These are phyloP conservation scores for Dalechampia spathulata DNA, from an alignment of 441 rosid genomes.

Conservation along the genomic window DNA sequence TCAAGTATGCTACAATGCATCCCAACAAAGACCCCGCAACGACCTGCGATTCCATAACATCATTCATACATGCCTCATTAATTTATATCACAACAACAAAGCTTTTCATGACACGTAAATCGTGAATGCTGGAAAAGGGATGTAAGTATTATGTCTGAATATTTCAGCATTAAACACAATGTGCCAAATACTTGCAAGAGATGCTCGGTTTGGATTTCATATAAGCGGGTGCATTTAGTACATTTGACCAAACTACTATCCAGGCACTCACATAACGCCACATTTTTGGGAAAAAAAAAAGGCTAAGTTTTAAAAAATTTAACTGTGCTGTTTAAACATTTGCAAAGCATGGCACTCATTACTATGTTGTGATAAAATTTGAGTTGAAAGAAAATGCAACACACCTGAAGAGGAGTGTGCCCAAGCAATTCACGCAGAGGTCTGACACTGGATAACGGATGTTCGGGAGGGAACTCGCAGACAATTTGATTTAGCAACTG, in stretches of 20 bases:
- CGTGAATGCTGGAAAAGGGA: no score
- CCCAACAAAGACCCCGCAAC: slow-evolving; percentile 75
- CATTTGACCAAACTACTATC: background rate
- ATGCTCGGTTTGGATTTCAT: background rate
- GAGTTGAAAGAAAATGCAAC: slow-evolving; percentile 9
- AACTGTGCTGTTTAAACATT: no score
- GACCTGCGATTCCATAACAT: slow-evolving; percentile 40
- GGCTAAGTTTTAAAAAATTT: no score
- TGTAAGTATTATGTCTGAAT: background rate
- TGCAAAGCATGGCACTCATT: background rate
- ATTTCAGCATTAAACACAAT: background rate
- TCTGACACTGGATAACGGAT: slow-evolving; percentile 70
- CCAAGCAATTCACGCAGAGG: slow-evolving; percentile 96
- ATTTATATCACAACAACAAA: no score
- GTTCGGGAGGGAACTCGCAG: slow-evolving; percentile 96
- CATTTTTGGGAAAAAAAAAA: no score
- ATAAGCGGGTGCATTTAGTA: background rate
- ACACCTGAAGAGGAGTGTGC: slow-evolving; percentile 91
- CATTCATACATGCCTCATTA: no score
- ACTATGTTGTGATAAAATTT: background rate
- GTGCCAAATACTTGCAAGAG: background rate
- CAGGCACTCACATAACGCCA: background rate
- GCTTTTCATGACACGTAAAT: no score
- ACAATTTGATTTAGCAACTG: slow-evolving; percentile 96
- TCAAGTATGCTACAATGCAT: slow-evolving; percentile 58